Evolutionary conservation across 148 eudicot genomes (phyloP).

Genomic region (Vaccinium corymbosum): DNA sequence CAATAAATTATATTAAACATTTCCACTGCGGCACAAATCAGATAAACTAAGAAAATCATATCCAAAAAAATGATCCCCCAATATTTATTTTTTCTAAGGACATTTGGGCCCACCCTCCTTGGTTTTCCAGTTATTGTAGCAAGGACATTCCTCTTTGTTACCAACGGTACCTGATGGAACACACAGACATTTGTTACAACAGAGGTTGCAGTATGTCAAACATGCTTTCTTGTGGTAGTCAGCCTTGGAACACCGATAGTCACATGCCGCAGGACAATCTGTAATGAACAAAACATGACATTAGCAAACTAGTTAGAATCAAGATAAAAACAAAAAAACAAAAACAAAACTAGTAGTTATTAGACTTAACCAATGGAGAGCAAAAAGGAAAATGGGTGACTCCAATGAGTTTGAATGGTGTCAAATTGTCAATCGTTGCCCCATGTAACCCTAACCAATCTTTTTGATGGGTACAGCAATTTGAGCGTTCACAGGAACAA

Average conservation of each 20-base stretch:
- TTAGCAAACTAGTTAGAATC: too few relatives aligned
- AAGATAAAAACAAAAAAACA: too few relatives aligned
- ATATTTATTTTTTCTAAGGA: background rate
- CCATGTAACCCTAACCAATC: too few relatives aligned
- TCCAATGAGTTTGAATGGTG: too few relatives aligned
- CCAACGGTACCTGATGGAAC: slow-evolving; percentile 18
- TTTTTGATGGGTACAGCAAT: too few relatives aligned
- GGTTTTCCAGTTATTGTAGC: slow-evolving; percentile 13
- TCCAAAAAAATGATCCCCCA: background rate
- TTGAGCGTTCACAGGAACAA: too few relatives aligned
- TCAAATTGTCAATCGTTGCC: too few relatives aligned
- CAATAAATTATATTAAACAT: background rate
- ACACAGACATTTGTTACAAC: slow-evolving; percentile 16
- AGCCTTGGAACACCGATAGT: slow-evolving; percentile 11
- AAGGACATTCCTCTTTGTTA: slow-evolving; percentile 19
- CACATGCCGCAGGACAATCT: slow-evolving; percentile 19
- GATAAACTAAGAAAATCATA: background rate
- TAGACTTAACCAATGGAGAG: background rate
- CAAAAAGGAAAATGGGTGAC: too few relatives aligned
- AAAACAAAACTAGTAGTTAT: background rate
- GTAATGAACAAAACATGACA: background rate
- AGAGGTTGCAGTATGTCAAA: slow-evolving; percentile 6
- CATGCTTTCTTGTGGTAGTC: background rate
- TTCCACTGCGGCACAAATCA: background rate
- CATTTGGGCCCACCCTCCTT: background rate